A percentile compares a stretch with the other conserved stretches of the same genome.
phyloP scores from a whole-genome alignment of 805 yeast species.

The Tetrapisispora arboricola region DNA sequence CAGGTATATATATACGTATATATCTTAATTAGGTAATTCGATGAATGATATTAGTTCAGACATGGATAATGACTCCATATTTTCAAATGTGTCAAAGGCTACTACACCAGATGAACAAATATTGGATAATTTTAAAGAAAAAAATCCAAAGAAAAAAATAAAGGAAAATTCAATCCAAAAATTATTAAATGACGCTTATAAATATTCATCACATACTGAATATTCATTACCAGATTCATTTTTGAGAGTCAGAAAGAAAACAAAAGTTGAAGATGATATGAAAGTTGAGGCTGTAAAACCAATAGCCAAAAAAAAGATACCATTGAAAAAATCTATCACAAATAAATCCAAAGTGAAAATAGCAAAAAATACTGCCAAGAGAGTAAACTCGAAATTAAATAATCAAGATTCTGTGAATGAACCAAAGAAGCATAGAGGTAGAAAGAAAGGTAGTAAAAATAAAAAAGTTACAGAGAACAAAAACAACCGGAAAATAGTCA shows the following conservation, averaged over 20 bases:
- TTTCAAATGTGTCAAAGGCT: constrained; percentile 1
- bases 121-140: not conserved
- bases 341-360: not conserved
- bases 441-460: not conserved
- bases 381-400: not conserved
- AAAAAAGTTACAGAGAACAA: not conserved
- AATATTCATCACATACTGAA: constrained; percentile 19
- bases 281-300: not conserved
- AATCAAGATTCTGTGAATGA: not conserved
- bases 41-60: not conserved
- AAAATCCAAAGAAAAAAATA: not conserved
- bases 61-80: constrained; percentile 1
- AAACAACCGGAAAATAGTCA: not conserved
- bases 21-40: too few species aligned
- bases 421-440: not conserved
- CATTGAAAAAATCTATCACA: not conserved
- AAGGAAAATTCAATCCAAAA: constrained; percentile 6
- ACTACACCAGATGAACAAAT: not conserved
- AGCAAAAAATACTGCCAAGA: not conserved
- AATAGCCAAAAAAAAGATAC: not conserved
- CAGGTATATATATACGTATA: too few species aligned
- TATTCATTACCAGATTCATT: constrained; percentile 19
- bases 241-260: constrained; percentile 10
- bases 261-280: not conserved
- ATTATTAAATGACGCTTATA: constrained; percentile 21